These are phyloP conservation scores for Dissophora ornata DNA, from an alignment of 192 early-diverging fungal species.

Conservation along the genomic window DNA sequence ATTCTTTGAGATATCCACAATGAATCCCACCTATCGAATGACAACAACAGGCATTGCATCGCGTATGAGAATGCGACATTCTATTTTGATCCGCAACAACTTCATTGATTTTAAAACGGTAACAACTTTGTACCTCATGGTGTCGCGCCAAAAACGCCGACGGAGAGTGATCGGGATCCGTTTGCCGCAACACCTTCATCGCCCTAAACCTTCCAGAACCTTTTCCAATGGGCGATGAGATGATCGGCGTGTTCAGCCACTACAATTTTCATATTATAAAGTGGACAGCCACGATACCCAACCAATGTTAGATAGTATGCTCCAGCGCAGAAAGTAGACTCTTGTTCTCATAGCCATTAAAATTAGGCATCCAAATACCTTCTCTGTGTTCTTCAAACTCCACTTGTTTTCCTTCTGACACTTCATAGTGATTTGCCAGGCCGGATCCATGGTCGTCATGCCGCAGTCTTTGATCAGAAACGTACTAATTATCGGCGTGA, in stretches of 20 bases:
- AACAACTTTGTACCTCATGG: constrained; percentile 67
- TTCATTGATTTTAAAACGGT: too few relatives aligned
- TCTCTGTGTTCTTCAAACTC: constrained; percentile 70
- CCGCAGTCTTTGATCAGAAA: constrained; percentile 67
- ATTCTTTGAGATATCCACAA: constrained; percentile 66
- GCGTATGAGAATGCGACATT: not conserved
- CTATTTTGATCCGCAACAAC: too few relatives aligned
- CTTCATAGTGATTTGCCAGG: constrained; percentile 64
- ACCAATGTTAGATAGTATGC: too few relatives aligned
- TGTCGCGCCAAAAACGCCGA: constrained; percentile 60
- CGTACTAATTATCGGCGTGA: constrained; percentile 63
- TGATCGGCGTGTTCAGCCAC: constrained; percentile 63
- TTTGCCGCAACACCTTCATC: constrained; percentile 71
- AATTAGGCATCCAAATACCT: too few relatives aligned
- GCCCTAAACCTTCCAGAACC: constrained; percentile 58
- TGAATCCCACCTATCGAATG: constrained; percentile 40
- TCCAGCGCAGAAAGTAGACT: too few relatives aligned
- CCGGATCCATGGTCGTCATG: constrained; percentile 58
- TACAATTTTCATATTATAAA: too few relatives aligned
- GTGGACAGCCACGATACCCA: too few relatives aligned
- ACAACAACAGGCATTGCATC: not conserved
- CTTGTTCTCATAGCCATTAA: too few relatives aligned
- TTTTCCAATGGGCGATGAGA: constrained; percentile 52
- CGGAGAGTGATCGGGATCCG: constrained; percentile 63
- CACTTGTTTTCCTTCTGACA: constrained; percentile 67